Evolutionary conservation across 2,329 filamentous ascomycete genomes (phyloP), one percentile per base, ranked within the genome.

Genomic region (Phialemoniopsis sp.): DNA sequence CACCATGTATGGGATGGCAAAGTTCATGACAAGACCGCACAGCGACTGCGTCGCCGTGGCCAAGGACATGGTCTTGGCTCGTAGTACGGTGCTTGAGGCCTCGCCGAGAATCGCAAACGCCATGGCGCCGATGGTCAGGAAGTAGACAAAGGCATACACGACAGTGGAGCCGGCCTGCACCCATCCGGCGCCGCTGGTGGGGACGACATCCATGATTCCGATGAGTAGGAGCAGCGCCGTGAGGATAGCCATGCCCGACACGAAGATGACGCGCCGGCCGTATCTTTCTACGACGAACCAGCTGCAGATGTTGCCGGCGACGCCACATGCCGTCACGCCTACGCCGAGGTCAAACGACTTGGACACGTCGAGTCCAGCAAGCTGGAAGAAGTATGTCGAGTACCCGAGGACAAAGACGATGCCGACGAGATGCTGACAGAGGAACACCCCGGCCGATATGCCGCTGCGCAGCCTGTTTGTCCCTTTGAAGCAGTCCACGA

Each of bases 401-500:
- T 66, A 69, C 21, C 63, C 64, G 19, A 60, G 47, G 7, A 68
- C 61, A 38, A 70, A 48, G 19, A 41, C 41, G 32, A 65, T 60
- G 3, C 64, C 66, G n/a, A 58, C 61, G 5, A 68, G 46, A 39
- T 66, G 60, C 41, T 70, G 65, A 36, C 63, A 64, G 19, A 58
- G 53, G 44, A 66, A 71, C 14, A 66, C 66, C 8, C 62, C 60
- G 29, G 30, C 19, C 7, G 29, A 74, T 44, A 82, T 80, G 53
- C 81, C 78, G 1, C 78, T 82, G 17, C 79, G 69, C 37, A 78
- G 73, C 13, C 74, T 60, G 50, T 82, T 74, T 3, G 68, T 69
- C 16, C 78, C 77, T 42, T 64, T 70, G 66, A 83, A 82, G 53
- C 79, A 82, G 52, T 83, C 78, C 34, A 70, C 48, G 52, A 82